Conservation (phyloP, 2,329 filamentous ascomycete genomes). For the Ascochyta pisi region DNA sequence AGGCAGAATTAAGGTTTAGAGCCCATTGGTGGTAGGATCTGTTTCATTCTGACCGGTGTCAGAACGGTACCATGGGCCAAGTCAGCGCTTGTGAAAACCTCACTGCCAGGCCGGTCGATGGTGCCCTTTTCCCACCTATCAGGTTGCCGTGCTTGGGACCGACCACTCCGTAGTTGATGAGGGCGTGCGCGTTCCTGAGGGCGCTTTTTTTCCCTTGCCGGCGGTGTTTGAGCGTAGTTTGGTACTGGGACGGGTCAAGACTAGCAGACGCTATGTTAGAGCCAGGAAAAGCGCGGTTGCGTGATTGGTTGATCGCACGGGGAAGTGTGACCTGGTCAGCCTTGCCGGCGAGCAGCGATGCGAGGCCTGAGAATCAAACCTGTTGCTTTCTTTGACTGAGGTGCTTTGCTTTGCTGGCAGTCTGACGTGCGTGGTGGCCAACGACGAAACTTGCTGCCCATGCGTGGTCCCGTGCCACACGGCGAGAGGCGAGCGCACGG, state of each 20-base stretch:
- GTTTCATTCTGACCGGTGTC: constrained; percentile 6
- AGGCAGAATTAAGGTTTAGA: constrained; percentile 12
- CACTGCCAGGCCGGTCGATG: neutral
- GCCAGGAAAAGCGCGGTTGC: neutral
- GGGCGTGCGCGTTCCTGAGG: constrained; percentile 13
- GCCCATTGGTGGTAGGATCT: neutral
- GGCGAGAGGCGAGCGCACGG: neutral
- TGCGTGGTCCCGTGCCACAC: neutral
- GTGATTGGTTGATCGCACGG: constrained; percentile 4
- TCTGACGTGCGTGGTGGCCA: neutral
- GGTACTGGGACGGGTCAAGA: neutral
- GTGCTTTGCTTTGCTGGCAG: constrained; percentile 6
- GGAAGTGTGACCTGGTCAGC: constrained; percentile 1
- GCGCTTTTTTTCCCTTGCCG: constrained; percentile 3
- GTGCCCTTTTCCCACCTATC: constrained; percentile 1
- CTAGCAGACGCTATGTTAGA: neutral
- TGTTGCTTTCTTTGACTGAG: constrained; percentile 1
- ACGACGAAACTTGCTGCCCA: neutral
- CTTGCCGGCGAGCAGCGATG: neutral
- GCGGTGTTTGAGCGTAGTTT: constrained; percentile 9
- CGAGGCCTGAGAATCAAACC: neutral
- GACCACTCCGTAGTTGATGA: constrained; percentile 1
- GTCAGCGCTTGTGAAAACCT: constrained; percentile 12
- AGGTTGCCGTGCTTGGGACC: neutral
- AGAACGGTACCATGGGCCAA: constrained; percentile 10